Evolutionary conservation across 2,329 filamentous ascomycete genomes (phyloP), one percentile per base, ranked within the genome.

Genomic region (Aspergillus quadrilineatus): DNA sequence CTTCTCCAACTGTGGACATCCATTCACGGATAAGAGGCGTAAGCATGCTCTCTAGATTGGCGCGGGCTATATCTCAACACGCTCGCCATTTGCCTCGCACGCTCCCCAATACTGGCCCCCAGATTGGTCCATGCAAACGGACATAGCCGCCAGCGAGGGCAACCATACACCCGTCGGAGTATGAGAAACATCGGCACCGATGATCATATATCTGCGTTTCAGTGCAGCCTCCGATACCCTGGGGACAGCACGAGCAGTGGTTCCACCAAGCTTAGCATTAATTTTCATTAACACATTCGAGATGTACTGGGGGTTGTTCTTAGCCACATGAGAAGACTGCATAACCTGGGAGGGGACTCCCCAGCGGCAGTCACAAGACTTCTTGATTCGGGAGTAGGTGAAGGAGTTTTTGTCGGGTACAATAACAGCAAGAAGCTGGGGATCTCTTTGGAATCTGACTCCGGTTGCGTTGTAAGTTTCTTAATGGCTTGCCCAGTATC

Each of bases 281-380:
- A 99, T 86, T 78, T 99, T 99, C 90, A 99, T 94, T 61, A 86
- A 84, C 0, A 99, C 91, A 60, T 99, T 99, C 1, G 90, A 94
- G 67, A 90, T 88, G 74, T 97, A 97, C 67, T 99, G 94, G 0
- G 82, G 82, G 22, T 89, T 85, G 14, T 83, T 84, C 69, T 88
- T 88, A 37, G 77, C 66, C 0, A 93, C 89, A 57, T 95, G 88
- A 0, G 77, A 76, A 2, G 80, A 78, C 62, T 92, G 87, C n/a
- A 97, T 69, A 60, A 92, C 88, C 70, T 97, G 94, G 0, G 91
- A 90, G 0, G 91, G 80, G 12, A 92, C 82, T n/a, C 89, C 92
- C 62, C 86, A 92, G 34, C 90, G 87, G 67, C 90, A 93, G 64
- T 99, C 94, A 59, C 85, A 88, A 28, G 85, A 90, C 75, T 92